Evolutionary conservation across 2,329 filamentous ascomycete species (phyloP), one percentile per base, ranked within the genome.

Genomic region (Alternaria dauci): DNA sequence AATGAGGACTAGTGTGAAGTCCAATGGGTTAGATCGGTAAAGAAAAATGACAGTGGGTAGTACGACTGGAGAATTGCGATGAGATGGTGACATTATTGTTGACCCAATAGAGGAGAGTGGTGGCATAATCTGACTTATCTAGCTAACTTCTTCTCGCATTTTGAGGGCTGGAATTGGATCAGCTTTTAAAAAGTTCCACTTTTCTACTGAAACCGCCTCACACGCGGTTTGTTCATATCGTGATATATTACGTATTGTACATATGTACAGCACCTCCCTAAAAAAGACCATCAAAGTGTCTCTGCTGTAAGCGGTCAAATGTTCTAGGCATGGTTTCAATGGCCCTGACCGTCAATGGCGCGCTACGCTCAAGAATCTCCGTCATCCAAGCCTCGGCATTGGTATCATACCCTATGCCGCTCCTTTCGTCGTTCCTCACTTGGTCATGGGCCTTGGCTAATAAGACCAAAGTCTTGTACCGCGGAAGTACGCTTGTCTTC

Each of bases 321-420:
- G 71, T 76, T 32, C 64, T 58, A 0, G 82, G 82, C 80, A 84
- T 81, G 20, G 73, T 78, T 67, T 81, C 76, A 58, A 83, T 78
- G n/a, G 77, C 79, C 42, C 71, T 67, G 8, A 81, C 50, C 7
- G 81, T 82, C 59, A 60, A 69, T 3, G 82, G 81, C 18, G 79
- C 78, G 43, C 70, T 56, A 43, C 70, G 53, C 36, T 74, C 72
- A 16, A 83, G 66, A 23, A 76, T 56, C 62, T 70, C 68, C 57
- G 70, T 52, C 26, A 59, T 46, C 67, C 72, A 76, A 20, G 63
- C 62, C 2, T 58, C 61, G 12, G 61, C 52, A 20, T 66, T 55
- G 14, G 58, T 51, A 61, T 73, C 61, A 43, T 71, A 72, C 11
- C 73, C 71, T 8, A 69, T 38, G 18, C 73, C 73, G 18, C 72